Percentiles rank a stretch among this genome's conserved stretches.
These are phyloP conservation scores for Pseudogymnoascus sp. DNA, from an alignment of 2,329 filamentous ascomycete genomes.

Conservation along the genomic window DNA sequence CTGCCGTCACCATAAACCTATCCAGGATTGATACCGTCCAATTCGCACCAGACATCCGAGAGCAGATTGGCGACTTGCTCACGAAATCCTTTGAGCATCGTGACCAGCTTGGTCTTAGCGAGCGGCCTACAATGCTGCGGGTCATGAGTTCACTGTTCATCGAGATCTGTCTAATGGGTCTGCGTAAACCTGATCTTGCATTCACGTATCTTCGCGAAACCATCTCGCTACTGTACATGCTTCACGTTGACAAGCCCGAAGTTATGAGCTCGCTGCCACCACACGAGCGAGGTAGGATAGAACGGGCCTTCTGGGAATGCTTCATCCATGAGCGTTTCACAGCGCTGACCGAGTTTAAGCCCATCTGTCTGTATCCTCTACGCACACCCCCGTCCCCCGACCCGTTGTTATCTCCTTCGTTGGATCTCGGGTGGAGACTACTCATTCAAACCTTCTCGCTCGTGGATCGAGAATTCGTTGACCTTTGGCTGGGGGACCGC, in stretches of 20 bases:
- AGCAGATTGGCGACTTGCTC: slow-evolving; percentile 23
- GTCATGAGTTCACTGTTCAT: slow-evolving; percentile 45
- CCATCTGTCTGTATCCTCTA: slow-evolving; percentile 34
- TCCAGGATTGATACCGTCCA: slow-evolving; percentile 27
- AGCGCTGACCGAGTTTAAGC: slow-evolving; percentile 16
- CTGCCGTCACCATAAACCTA: slow-evolving; percentile 37
- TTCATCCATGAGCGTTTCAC: slow-evolving; percentile 48
- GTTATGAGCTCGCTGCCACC: slow-evolving; percentile 27
- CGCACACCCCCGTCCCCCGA: slow-evolving; percentile 34
- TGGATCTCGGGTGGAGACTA: slow-evolving; percentile 36
- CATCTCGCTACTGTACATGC: slow-evolving; percentile 37
- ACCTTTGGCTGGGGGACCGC: slow-evolving; percentile 34
- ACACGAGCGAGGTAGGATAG: slow-evolving; percentile 34
- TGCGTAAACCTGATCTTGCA: slow-evolving; percentile 39
- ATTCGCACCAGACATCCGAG: slow-evolving; percentile 26
- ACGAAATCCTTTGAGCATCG: slow-evolving; percentile 31
- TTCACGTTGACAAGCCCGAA: slow-evolving; percentile 36
- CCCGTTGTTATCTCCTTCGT: slow-evolving; percentile 30
- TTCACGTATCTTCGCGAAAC: slow-evolving; percentile 44
- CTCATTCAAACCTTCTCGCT: slow-evolving; percentile 38
- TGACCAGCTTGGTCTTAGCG: slow-evolving; percentile 32
- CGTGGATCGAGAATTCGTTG: slow-evolving; percentile 36
- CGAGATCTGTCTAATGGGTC: slow-evolving; percentile 42
- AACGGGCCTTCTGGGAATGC: slow-evolving; percentile 46
- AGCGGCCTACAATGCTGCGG: slow-evolving; percentile 36